phyloP scores from a whole-genome alignment of 2,329 filamentous ascomycete species.

The Xylaria sp. region DNA sequence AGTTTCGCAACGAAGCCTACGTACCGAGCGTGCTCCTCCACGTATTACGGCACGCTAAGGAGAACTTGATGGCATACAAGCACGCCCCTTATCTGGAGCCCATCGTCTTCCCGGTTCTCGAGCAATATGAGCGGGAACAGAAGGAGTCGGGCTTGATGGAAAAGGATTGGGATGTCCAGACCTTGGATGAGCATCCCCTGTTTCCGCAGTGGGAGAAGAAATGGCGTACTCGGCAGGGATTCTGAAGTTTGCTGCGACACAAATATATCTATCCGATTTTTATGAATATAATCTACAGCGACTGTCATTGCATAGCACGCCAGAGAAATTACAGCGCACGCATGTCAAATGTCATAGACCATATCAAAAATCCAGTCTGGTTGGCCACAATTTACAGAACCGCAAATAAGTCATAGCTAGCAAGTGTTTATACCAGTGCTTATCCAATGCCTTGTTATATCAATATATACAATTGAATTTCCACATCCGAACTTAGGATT shows the following conservation, averaged over 20 bases:
- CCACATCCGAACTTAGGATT: background rate
- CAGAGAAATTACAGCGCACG: background rate
- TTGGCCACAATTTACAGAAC: background rate
- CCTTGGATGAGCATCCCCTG: conserved; percentile 79
- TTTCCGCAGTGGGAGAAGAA: conserved; percentile 81
- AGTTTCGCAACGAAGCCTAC: conserved; percentile 77
- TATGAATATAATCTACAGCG: no score
- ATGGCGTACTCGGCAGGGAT: conserved; percentile 62
- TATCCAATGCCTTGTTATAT: conserved; percentile 8
- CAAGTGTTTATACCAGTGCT: conserved; percentile 5
- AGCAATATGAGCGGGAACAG: conserved; percentile 74
- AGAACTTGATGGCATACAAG: conserved; percentile 80
- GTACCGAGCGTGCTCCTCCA: conserved; percentile 76
- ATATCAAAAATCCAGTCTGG: background rate
- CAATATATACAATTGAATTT: conserved; percentile 37
- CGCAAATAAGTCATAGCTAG: background rate
- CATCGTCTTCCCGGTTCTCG: conserved; percentile 72
- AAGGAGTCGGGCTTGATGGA: conserved; percentile 68
- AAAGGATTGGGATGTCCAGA: conserved; percentile 72
- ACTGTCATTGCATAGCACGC: background rate
- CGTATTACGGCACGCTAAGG: conserved; percentile 77
- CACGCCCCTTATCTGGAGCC: conserved; percentile 83
- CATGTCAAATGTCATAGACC: background rate
- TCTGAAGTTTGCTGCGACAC: conserved; percentile 31
- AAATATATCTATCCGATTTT: background rate